Conservation (phyloP, 768 basidiomycete species). For the Cyathus striatus region DNA sequence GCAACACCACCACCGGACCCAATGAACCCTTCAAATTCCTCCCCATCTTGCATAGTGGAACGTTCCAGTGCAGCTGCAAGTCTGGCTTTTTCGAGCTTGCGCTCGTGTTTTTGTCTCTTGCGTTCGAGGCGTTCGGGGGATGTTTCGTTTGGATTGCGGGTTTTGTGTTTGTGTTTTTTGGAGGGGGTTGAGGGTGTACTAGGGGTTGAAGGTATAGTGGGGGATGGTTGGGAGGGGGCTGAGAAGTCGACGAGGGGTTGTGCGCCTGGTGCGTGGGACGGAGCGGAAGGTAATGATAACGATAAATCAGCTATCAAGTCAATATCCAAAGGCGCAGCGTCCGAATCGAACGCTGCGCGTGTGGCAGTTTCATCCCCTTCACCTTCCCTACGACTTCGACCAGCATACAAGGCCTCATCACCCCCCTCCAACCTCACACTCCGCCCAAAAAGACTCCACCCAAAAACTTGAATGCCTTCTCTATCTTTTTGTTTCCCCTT, state of each 20-base stretch:
- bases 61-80: conserved; percentile 33
- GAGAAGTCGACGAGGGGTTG: no score
- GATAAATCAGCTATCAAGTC: conserved; percentile 50
- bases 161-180: conserved; percentile 35
- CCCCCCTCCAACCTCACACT: conserved; percentile 63
- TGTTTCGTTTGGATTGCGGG: no score
- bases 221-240: no score
- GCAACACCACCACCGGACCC: no score
- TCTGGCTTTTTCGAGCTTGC: conserved; percentile 18
- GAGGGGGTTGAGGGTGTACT: conserved; percentile 28
- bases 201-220: no score
- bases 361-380: conserved; percentile 8
- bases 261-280: no score
- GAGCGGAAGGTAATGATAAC: conserved; percentile 32
- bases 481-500: background rate
- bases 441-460: conserved; percentile 61
- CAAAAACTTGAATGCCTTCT: conserved; percentile 53
- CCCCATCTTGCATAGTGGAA: conserved; percentile 25
- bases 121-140: no score
- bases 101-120: conserved; percentile 36
- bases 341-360: conserved; percentile 55
- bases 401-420: conserved; percentile 20
- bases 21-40: conserved; percentile 63
- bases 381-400: no score
- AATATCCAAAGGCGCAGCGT: conserved; percentile 61